Conservation (phyloP, 2,329 filamentous ascomycete species). For the Zopfia rhizophila region DNA sequence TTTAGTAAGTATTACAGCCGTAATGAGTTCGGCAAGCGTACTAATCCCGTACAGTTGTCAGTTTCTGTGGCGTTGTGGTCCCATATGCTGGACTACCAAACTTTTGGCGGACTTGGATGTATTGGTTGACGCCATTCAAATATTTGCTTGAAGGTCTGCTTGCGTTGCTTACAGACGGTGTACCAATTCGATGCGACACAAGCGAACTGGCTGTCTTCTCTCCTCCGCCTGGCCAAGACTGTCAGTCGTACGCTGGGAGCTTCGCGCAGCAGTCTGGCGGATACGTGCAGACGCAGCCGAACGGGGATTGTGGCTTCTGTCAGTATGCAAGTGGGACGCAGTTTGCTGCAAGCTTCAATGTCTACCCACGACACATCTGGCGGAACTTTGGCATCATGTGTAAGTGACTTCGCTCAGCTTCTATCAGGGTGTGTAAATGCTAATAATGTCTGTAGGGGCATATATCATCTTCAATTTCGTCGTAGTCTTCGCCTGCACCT, state of each 20-base stretch:
- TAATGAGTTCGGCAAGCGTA: background rate
- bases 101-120: conserved; percentile 70
- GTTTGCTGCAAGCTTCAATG: conserved; percentile 67
- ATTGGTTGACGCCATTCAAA: conserved; percentile 71
- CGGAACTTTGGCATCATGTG: conserved; percentile 73
- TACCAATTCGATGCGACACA: conserved; percentile 65
- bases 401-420: conserved; percentile 10
- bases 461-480: conserved; percentile 73
- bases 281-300: conserved; percentile 66
- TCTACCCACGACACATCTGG: conserved; percentile 71
- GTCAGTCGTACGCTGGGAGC: conserved; percentile 66
- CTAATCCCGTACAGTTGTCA: conserved; percentile 59
- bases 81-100: conserved; percentile 69
- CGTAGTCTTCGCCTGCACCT: conserved; percentile 63
- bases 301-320: conserved; percentile 72
- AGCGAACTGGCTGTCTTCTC: conserved; percentile 70
- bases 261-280: conserved; percentile 68
- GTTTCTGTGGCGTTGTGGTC: conserved; percentile 80
- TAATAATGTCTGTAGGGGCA: conserved; percentile 46
- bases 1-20: conserved; percentile 51
- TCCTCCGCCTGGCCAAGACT: conserved; percentile 68
- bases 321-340: conserved; percentile 70
- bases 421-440: conserved; percentile 17
- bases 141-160: conserved; percentile 74
- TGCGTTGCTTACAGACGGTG: conserved; percentile 63